phyloP scores from a whole-genome alignment of 2,329 filamentous ascomycete genomes.

The Exophiala sideris region DNA sequence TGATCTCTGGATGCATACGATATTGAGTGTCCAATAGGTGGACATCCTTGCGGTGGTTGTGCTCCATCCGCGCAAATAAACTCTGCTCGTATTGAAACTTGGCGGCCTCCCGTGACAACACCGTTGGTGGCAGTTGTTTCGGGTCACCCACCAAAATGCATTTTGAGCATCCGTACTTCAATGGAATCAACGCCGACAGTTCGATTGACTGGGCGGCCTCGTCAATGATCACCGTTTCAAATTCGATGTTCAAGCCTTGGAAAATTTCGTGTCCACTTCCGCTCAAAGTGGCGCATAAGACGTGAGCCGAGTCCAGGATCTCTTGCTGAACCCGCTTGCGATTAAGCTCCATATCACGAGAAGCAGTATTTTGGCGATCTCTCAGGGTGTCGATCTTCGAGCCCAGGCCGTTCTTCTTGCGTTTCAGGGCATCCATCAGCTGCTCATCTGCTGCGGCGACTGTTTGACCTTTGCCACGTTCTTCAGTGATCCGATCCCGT shows the following conservation, averaged over 20 bases:
- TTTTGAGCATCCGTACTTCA: conserved; percentile 96
- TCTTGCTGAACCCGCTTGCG: conserved; percentile 83
- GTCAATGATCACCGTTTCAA: conserved; percentile 97
- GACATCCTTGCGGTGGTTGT: conserved; percentile 80
- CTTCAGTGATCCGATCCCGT: conserved; percentile 68
- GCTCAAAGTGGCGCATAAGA: conserved; percentile 91
- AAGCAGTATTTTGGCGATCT: conserved; percentile 76
- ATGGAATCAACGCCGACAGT: conserved; percentile 88
- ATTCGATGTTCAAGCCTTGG: conserved; percentile 88
- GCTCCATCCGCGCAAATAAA: conserved; percentile 97
- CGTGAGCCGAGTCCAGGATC: conserved; percentile 83
- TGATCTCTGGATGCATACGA: conserved; percentile 98
- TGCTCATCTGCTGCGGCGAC: conserved; percentile 59
- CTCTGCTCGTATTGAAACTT: conserved; percentile 95
- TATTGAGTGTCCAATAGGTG: conserved; percentile 97
- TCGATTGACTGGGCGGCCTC: conserved; percentile 98
- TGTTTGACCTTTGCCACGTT: conserved; percentile 51
- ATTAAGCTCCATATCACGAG: conserved; percentile 80
- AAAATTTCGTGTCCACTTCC: conserved; percentile 98
- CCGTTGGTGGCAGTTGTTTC: conserved; percentile 93
- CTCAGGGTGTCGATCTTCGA: conserved; percentile 82
- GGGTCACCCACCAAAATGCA: conserved; percentile 97
- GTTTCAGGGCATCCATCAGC: conserved; percentile 74
- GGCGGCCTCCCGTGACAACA: conserved; percentile 88
- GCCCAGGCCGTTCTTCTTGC: conserved; percentile 71